Evolutionary conservation across 2,329 filamentous ascomycete species (phyloP).

Genomic region (Trichothecium roseum): DNA sequence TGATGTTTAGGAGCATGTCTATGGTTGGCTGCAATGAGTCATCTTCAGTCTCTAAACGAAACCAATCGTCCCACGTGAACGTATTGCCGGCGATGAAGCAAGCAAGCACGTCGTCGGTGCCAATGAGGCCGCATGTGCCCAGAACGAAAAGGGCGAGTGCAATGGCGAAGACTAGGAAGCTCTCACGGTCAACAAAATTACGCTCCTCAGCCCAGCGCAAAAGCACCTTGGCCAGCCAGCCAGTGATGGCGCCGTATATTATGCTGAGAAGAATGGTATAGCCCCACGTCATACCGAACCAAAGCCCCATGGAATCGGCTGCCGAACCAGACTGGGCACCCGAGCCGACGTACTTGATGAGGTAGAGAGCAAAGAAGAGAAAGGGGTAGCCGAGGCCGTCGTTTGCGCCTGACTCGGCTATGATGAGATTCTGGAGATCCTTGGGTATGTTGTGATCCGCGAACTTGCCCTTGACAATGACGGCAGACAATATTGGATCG

Average conservation of each 20-base stretch:
- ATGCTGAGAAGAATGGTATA: constrained; percentile 34
- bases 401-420: constrained; percentile 59
- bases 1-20: constrained; percentile 85
- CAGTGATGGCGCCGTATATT: constrained; percentile 28
- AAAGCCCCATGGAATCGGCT: constrained; percentile 30
- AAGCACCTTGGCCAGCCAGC: constrained; percentile 23
- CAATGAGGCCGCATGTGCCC: constrained; percentile 78
- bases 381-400: constrained; percentile 49
- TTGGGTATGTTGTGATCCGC: constrained; percentile 83
- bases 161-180: constrained; percentile 79
- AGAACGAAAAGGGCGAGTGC: constrained; percentile 78
- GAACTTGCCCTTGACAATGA: constrained; percentile 88
- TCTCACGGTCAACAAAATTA: constrained; percentile 76
- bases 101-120: constrained; percentile 80
- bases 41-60: constrained; percentile 76
- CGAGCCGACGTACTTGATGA: constrained; percentile 37
- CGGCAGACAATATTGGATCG: constrained; percentile 78
- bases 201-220: constrained; percentile 76
- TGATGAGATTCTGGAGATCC: constrained; percentile 68
- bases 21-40: constrained; percentile 91
- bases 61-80: constrained; percentile 94
- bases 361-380: constrained; percentile 31
- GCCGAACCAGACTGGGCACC: constrained; percentile 32
- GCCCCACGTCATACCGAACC: constrained; percentile 34
- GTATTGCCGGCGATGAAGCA: constrained; percentile 88